A percentile compares a stretch with the other conserved stretches of the same genome.
These are phyloP conservation scores for Candida railenensis DNA, from an alignment of 805 yeast genomes.

Conservation along the genomic window DNA sequence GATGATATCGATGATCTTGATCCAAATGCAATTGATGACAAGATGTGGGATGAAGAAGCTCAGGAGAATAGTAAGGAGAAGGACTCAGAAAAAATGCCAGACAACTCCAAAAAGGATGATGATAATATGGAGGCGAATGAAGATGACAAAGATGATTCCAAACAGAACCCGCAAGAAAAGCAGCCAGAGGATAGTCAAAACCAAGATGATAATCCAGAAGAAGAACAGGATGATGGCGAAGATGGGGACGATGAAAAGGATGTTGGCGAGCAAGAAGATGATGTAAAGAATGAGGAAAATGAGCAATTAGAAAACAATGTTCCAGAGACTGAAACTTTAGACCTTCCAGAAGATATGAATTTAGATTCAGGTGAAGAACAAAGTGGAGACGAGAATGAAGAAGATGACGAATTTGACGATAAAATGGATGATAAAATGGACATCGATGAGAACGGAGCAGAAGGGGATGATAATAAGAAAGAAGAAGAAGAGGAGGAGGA, in stretches of 20 bases:
- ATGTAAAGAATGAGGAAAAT: constrained; percentile 64
- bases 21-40: constrained; percentile 93
- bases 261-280: constrained; percentile 81
- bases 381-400: constrained; percentile 43
- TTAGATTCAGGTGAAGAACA: constrained; percentile 75
- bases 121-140: constrained; percentile 49
- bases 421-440: constrained; percentile 23
- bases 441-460: constrained; percentile 24
- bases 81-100: constrained; percentile 70
- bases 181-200: constrained; percentile 30
- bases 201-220: constrained; percentile 36
- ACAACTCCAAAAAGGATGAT: constrained; percentile 50
- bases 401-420: constrained; percentile 39
- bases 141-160: constrained; percentile 38
- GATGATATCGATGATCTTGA: constrained; percentile 88
- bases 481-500: constrained; percentile 25
- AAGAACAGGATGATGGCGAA: constrained; percentile 51
- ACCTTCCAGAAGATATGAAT: constrained; percentile 89
- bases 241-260: constrained; percentile 65
- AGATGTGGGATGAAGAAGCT: constrained; percentile 96
- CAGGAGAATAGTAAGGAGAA: constrained; percentile 76
- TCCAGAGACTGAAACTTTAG: constrained; percentile 83
- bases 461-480: constrained; percentile 25
- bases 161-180: constrained; percentile 29
- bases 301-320: constrained; percentile 71